Evolutionary conservation across 768 basidiomycete genomes (phyloP).

Genomic region (Glaciozyma martinii): DNA sequence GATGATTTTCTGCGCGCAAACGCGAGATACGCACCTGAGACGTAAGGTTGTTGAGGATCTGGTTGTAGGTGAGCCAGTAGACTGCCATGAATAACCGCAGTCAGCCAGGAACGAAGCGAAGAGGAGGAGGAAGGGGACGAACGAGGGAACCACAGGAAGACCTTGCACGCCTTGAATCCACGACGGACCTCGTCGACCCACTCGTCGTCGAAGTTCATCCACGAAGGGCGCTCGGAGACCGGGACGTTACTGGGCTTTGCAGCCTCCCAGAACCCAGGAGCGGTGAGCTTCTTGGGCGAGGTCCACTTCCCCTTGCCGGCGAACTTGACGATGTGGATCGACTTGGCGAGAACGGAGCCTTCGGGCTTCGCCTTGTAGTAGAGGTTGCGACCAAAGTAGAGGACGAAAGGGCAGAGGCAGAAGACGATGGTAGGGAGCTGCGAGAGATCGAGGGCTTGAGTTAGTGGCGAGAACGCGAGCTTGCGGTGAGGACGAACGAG

Average conservation of each 20-base stretch:
- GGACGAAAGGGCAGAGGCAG: conserved; percentile 32
- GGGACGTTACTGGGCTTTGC: conserved; percentile 6
- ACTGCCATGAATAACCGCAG: not conserved
- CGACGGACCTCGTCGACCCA: conserved; percentile 37
- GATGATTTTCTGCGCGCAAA: no score
- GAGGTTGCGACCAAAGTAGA: conserved; percentile 31
- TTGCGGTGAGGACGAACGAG: not conserved
- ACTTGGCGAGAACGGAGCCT: conserved; percentile 26
- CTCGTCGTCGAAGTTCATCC: not conserved
- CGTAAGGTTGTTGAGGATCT: conserved; percentile 17
- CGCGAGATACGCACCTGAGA: not conserved
- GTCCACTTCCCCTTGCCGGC: conserved; percentile 15
- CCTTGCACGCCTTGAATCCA: conserved; percentile 39
- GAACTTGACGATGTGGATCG: conserved; percentile 7
- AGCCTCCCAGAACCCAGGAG: conserved; percentile 33
- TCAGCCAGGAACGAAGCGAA: not conserved
- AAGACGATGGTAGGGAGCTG: conserved; percentile 34
- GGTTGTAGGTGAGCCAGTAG: conserved; percentile 16
- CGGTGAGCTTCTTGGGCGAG: conserved; percentile 8
- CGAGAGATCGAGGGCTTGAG: no score
- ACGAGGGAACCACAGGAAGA: conserved; percentile 27
- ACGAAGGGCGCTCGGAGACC: not conserved
- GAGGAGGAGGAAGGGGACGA: not conserved
- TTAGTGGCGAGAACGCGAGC: no score
- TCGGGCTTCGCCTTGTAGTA: conserved; percentile 33